Conservation (phyloP, 306 rosid genomes). For the Hippophae rhamnoides region DNA sequence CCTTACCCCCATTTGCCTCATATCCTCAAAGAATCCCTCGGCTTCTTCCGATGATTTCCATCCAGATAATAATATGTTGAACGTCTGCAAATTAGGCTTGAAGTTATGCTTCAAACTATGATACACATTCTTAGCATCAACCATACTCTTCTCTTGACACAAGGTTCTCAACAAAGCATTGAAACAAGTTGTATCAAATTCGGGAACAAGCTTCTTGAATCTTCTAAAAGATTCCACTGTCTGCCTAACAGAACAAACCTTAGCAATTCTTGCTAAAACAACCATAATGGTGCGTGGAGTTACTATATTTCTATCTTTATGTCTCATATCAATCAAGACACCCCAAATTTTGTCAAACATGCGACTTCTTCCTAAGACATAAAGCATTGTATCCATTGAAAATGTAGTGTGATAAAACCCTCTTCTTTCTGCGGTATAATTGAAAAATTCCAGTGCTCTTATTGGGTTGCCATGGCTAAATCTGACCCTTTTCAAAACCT, state of each 20-base stretch:
- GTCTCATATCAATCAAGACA: slow-evolving; percentile 35
- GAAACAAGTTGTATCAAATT: slow-evolving; percentile 46
- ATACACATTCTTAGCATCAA: slow-evolving; percentile 80
- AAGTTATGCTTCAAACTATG: slow-evolving; percentile 59
- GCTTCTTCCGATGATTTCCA: slow-evolving; percentile 87
- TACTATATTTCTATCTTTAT: slow-evolving; percentile 38
- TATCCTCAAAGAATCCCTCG: slow-evolving; percentile 69
- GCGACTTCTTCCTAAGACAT: slow-evolving; percentile 64
- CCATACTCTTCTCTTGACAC: slow-evolving; percentile 93
- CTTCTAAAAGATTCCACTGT: slow-evolving; percentile 68
- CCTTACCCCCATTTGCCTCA: slow-evolving; percentile 58
- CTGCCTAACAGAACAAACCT: slow-evolving; percentile 67
- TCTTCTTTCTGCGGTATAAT: slow-evolving; percentile 45
- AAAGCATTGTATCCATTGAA: slow-evolving; percentile 75
- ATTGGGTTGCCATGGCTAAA: slow-evolving; percentile 76
- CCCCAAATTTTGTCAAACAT: slow-evolving; percentile 54
- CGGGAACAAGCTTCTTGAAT: slow-evolving; percentile 62
- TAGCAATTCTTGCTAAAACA: slow-evolving; percentile 66
- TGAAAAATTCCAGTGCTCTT: slow-evolving; percentile 65
- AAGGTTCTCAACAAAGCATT: slow-evolving; percentile 73
- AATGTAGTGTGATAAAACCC: slow-evolving; percentile 64
- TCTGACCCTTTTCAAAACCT: slow-evolving; percentile 63
- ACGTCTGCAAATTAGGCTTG: slow-evolving; percentile 64
- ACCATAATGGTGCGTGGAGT: slow-evolving; percentile 66
- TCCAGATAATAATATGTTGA: slow-evolving; percentile 69